phyloP scores from a whole-genome alignment of 2,329 filamentous ascomycete species.

The Verticillium longisporum region DNA sequence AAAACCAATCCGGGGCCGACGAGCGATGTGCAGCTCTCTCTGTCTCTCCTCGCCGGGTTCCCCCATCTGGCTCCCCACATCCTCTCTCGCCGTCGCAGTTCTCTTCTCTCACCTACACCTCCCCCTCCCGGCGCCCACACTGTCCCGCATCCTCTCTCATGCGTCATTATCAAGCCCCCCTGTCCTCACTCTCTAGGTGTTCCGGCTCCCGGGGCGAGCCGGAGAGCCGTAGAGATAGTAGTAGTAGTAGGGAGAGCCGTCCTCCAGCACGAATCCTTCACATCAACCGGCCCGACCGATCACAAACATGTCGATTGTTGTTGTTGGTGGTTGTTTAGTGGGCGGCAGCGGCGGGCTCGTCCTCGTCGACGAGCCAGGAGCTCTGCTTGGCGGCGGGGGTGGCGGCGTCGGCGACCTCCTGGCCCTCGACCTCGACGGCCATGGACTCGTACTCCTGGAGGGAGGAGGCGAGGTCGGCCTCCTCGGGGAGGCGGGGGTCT shows the following conservation, averaged over 20 bases:
- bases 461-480: conserved; percentile 84
- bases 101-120: neutral
- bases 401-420: conserved; percentile 56
- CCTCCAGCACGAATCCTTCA: neutral
- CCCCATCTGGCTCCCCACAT: neutral
- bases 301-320: too few species aligned
- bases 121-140: neutral
- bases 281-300: neutral
- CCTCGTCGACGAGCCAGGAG: conserved; percentile 74
- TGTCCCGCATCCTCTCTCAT: neutral
- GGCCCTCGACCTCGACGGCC: conserved; percentile 89
- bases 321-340: conserved; percentile 33
- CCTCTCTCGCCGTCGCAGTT: neutral
- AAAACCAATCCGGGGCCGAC: neutral
- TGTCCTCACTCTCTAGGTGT: too few species aligned
- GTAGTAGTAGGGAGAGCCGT: neutral
- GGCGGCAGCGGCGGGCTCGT: conserved; percentile 37
- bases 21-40: neutral
- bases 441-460: conserved; percentile 92
- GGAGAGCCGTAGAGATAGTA: too few species aligned
- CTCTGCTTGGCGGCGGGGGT: conserved; percentile 31
- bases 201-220: too few species aligned
- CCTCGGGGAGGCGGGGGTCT: conserved; percentile 85
- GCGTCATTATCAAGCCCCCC: neutral
- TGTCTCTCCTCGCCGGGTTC: neutral